A percentile compares a stretch with the other conserved stretches of the same genome.
Conservation (phyloP, 129 eudicot species). For the Flaveria sonorensis region DNA sequence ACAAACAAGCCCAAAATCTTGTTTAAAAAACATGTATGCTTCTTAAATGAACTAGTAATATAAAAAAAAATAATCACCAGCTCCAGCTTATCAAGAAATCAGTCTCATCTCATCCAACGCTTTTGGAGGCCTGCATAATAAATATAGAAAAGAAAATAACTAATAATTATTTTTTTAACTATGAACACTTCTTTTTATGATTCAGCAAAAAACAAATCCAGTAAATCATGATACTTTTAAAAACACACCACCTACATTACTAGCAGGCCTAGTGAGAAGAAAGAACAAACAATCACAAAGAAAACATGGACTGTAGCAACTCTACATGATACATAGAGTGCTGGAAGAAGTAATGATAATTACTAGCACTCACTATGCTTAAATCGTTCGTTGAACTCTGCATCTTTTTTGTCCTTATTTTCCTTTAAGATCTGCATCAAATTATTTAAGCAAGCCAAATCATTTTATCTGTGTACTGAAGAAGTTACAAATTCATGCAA, state of each 20-base stretch:
- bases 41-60: not conserved
- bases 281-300: not conserved
- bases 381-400: conserved; percentile 95
- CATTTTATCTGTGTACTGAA: not conserved
- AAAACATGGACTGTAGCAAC: not conserved
- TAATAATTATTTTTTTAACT: conserved; percentile 5
- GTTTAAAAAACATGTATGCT: not conserved
- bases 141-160: conserved; percentile 17
- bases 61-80: conserved; percentile 48
- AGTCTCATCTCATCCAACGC: conserved; percentile 98
- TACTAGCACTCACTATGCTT: conserved; percentile 65
- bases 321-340: not conserved
- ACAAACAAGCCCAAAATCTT: not conserved
- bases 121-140: conserved; percentile 91
- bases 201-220: conserved; percentile 12
- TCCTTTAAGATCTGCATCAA: conserved; percentile 73
- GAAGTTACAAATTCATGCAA: not conserved
- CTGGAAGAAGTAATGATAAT: not conserved
- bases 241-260: too few relatives aligned
- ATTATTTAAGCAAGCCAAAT: conserved; percentile 8
- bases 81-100: conserved; percentile 87
- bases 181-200: not conserved
- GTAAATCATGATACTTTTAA: not conserved
- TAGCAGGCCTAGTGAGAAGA: not conserved
- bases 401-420: conserved; percentile 92